These are phyloP conservation scores for Clohesyomyces aquaticus DNA, from an alignment of 495 filamentous ascomycete genomes.

Conservation along the genomic window DNA sequence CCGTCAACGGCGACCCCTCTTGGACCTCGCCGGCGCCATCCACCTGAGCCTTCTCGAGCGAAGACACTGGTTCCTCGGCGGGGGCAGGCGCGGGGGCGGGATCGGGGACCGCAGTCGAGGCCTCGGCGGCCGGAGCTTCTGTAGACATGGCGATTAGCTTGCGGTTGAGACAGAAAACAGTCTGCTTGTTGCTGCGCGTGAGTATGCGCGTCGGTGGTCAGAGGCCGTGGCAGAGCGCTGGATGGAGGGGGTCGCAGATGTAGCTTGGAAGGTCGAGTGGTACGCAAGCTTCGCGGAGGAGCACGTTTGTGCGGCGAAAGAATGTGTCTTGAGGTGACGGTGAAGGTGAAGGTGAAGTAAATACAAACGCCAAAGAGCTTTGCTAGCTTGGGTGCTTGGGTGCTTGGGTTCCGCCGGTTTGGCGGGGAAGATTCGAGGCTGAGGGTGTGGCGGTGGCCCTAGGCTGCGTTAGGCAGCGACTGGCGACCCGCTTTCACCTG, in stretches of 20 bases:
- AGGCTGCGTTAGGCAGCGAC: slow-evolving; percentile 17
- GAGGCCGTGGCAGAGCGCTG: too few species aligned
- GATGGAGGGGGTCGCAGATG: too few species aligned
- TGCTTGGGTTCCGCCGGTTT: neutral
- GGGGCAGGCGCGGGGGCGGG: too few species aligned
- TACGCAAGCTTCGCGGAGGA: neutral
- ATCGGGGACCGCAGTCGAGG: too few species aligned
- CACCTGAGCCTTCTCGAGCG: slow-evolving; percentile 18
- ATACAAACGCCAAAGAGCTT: neutral
- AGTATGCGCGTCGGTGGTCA: too few species aligned
- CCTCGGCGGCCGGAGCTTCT: neutral
- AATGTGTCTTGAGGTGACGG: neutral
- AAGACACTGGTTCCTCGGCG: slow-evolving; percentile 1
- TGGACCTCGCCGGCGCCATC: slow-evolving; percentile 42
- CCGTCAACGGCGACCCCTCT: slow-evolving; percentile 57
- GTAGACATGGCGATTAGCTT: neutral
- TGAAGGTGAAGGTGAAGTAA: neutral
- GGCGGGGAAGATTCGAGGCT: neutral
- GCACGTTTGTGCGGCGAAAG: neutral
- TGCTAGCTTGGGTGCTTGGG: neutral
- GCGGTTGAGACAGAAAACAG: too few species aligned
- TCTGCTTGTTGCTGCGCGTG: neutral
- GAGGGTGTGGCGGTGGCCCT: slow-evolving; percentile 4
- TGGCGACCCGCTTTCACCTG: too few species aligned
- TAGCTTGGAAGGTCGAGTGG: neutral